Evolutionary conservation across 805 yeast genomes (phyloP), one percentile per base, ranked within the genome.

Genomic region (Cephaloascus albidus): DNA sequence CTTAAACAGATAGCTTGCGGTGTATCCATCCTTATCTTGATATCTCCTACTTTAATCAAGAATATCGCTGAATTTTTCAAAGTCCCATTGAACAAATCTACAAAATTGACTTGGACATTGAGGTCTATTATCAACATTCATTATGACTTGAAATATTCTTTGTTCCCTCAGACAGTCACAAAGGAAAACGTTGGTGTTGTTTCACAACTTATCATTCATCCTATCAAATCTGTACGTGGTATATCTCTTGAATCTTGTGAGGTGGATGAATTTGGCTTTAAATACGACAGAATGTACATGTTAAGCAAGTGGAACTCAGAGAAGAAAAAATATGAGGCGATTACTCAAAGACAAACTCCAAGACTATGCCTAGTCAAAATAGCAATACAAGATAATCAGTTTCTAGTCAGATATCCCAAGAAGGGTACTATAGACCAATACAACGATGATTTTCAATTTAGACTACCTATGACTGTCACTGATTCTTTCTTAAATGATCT

Each of bases 241-340:
- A 20, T 50, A 27, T 39, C 38, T n/a, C 50, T 51, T 10, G 28
- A 42, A n/a, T 36, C 40, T 2, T 50, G 54, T 50, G 40, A 33
- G 18, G 42, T 52, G 23, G 48, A 49, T 33, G 51, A 46, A 18
- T 40, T 36, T 37, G 58, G 58, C 1, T 40, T 53, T 3, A 44
- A 43, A 15, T 51, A 47, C 34, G 58, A 53, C 38, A 39, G 58
- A 37, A 53, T 52, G 55, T 53, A 51, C 44, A 51, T 47, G 55
- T 37, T 53, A n/a, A 50, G 52, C 4, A 40, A 39, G n/a, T 44
- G 36, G 35, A 50, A 48, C 28, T 17, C 30, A 4, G 35, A 26
- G 20, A 26, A 30, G 20, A 26, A 38, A n/a, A 43, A 39, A 27
- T 50, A 37, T 36, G 33, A 34, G 12, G 37, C 53, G 15, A 33